Conservation (phyloP, 1,139 yeast genomes). For the Scheffersomyces segobiensis region DNA sequence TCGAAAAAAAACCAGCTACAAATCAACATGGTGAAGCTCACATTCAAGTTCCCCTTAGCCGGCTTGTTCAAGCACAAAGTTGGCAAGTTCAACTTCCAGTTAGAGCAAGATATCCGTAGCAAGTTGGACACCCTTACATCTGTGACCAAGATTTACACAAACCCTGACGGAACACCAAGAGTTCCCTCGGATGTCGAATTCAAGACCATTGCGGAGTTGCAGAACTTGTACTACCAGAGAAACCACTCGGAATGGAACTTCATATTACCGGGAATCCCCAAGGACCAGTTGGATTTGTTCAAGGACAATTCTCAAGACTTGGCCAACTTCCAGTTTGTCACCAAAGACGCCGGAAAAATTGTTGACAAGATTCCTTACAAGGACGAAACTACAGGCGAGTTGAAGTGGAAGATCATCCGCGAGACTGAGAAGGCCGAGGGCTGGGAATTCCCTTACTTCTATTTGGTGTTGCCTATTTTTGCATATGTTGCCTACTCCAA, state of each 20-base stretch:
- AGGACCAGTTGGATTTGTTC: constrained; percentile 59
- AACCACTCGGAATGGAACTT: constrained; percentile 64
- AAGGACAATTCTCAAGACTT: constrained; percentile 66
- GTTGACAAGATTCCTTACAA: constrained; percentile 84
- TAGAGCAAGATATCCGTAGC: constrained; percentile 46
- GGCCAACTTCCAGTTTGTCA: constrained; percentile 58
- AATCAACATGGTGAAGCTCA: constrained; percentile 37
- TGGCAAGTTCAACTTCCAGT: constrained; percentile 39
- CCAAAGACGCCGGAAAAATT: constrained; percentile 64
- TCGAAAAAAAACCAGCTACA: background rate
- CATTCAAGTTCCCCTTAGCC: constrained; percentile 44
- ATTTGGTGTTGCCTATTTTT: constrained; percentile 67
- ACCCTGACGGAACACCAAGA: constrained; percentile 77
- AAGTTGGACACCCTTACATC: constrained; percentile 53
- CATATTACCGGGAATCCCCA: constrained; percentile 52
- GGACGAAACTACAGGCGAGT: constrained; percentile 75
- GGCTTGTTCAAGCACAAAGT: constrained; percentile 40
- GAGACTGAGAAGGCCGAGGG: constrained; percentile 78
- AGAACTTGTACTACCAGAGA: constrained; percentile 59
- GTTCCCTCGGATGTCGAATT: constrained; percentile 72
- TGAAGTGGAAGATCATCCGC: constrained; percentile 77
- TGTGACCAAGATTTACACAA: constrained; percentile 63
- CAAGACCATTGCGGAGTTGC: constrained; percentile 72
- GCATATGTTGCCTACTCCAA: constrained; percentile 44
- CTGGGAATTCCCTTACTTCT: constrained; percentile 78